These are phyloP conservation scores for Suillus ampliporus DNA, from an alignment of 768 basidiomycete species.

Conservation along the genomic window DNA sequence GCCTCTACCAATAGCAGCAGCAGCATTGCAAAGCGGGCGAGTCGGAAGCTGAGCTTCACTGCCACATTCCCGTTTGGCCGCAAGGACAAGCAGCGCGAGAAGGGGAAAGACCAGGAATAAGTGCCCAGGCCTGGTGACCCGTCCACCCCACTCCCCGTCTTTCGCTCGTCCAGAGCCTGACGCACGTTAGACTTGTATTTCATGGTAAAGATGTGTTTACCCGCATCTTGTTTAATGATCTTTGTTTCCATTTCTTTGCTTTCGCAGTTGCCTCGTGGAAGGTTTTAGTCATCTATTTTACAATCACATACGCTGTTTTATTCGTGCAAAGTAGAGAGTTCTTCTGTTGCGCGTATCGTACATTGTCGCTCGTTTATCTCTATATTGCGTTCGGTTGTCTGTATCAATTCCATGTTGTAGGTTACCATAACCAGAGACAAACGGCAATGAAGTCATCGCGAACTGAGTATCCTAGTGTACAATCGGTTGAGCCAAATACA, in stretches of 20 bases:
- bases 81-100: slow-evolving; percentile 56
- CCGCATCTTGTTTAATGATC: slow-evolving; percentile 26
- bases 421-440: slow-evolving; percentile 1
- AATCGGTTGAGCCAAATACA: not conserved
- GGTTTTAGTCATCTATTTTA: slow-evolving; percentile 14
- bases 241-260: slow-evolving; percentile 32
- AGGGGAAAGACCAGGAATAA: slow-evolving; percentile 40
- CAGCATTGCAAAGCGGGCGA: slow-evolving; percentile 35
- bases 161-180: not conserved
- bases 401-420: slow-evolving; percentile 7
- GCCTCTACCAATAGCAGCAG: slow-evolving; percentile 43
- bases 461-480: not conserved
- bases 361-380: slow-evolving; percentile 27
- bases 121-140: slow-evolving; percentile 9
- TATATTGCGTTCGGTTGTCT: slow-evolving; percentile 23
- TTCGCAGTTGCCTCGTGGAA: not conserved
- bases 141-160: not conserved
- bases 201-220: slow-evolving; percentile 14
- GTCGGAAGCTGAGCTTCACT: slow-evolving; percentile 72
- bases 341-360: slow-evolving; percentile 12
- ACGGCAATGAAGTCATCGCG: not conserved
- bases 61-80: slow-evolving; percentile 62
- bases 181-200: slow-evolving; percentile 1
- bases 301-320: not conserved
- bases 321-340: slow-evolving; percentile 20